Percentiles rank a stretch among this genome's conserved stretches.
These are phyloP conservation scores for Clonostachys rhizophaga DNA, from an alignment of 2,329 filamentous ascomycete species.

Conservation along the genomic window DNA sequence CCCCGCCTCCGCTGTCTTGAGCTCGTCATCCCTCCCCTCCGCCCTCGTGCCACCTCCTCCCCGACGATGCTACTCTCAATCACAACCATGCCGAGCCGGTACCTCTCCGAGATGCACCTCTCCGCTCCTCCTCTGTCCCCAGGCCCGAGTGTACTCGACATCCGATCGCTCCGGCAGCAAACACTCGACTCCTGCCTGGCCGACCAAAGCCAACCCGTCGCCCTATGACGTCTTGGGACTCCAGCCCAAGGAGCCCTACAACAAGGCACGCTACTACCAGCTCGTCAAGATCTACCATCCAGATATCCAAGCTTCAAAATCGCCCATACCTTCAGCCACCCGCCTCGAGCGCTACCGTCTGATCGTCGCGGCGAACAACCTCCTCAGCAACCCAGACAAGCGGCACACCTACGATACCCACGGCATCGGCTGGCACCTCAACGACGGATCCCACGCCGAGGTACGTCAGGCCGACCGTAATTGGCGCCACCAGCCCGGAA, in stretches of 20 bases:
- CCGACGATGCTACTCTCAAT: too few species aligned
- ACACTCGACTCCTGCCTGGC: slow-evolving; percentile 29
- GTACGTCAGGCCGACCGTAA: slow-evolving; percentile 31
- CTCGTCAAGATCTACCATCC: slow-evolving; percentile 96
- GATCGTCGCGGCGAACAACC: slow-evolving; percentile 80
- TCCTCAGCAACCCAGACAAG: slow-evolving; percentile 77
- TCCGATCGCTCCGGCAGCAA: too few species aligned
- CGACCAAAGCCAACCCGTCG: slow-evolving; percentile 52
- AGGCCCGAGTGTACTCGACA: too few species aligned
- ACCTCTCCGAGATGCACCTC: too few species aligned
- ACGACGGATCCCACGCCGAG: slow-evolving; percentile 38
- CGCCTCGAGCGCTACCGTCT: slow-evolving; percentile 88
- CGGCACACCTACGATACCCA: slow-evolving; percentile 77
- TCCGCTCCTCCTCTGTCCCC: too few species aligned
- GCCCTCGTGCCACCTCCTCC: too few species aligned
- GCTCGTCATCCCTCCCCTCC: too few species aligned
- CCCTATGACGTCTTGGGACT: slow-evolving; percentile 84
- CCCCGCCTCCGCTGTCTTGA: too few species aligned
- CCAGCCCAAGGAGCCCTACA: slow-evolving; percentile 61
- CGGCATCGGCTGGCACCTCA: slow-evolving; percentile 74
- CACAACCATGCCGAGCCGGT: too few species aligned
- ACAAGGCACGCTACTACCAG: slow-evolving; percentile 80
- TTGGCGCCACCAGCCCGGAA: slow-evolving; percentile 45
- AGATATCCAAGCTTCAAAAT: slow-evolving; percentile 37
- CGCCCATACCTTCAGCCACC: slow-evolving; percentile 41